Evolutionary conservation across 2,329 filamentous ascomycete genomes (phyloP).

Genomic region (Penicillium sp.): DNA sequence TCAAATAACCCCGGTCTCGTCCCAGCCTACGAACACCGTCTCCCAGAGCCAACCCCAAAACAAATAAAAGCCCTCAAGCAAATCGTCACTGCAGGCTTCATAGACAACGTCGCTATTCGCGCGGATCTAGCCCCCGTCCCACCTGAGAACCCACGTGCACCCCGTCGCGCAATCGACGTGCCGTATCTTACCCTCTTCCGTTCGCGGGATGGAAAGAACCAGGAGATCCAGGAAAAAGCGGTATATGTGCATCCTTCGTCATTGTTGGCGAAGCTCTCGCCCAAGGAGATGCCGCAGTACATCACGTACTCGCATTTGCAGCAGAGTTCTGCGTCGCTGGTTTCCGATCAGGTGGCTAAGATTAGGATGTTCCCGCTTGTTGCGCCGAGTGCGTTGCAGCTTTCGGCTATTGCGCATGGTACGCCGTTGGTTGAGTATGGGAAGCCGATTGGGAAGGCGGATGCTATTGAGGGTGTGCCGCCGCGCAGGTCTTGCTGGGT

Average conservation of each 20-base stretch:
- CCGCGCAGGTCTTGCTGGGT: slow-evolving; percentile 74
- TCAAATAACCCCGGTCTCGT: slow-evolving; percentile 60
- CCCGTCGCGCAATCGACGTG: slow-evolving; percentile 83
- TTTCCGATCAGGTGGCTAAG: slow-evolving; percentile 60
- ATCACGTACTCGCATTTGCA: slow-evolving; percentile 86
- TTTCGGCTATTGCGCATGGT: slow-evolving; percentile 74
- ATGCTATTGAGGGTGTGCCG: slow-evolving; percentile 45
- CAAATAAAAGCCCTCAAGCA: slow-evolving; percentile 80
- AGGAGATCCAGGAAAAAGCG: slow-evolving; percentile 56
- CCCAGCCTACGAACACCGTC: slow-evolving; percentile 41
- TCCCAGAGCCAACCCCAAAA: slow-evolving; percentile 61
- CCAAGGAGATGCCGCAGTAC: slow-evolving; percentile 76
- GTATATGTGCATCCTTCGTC: slow-evolving; percentile 89
- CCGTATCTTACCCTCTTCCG: slow-evolving; percentile 84
- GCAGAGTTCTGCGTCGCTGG: slow-evolving; percentile 54
- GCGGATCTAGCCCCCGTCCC: slow-evolving; percentile 77
- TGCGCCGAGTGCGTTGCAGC: slow-evolving; percentile 68
- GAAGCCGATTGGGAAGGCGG: slow-evolving; percentile 84
- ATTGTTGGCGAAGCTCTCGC: slow-evolving; percentile 65
- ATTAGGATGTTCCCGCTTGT: slow-evolving; percentile 87
- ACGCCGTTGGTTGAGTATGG: slow-evolving; percentile 80
- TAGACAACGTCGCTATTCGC: slow-evolving; percentile 90
- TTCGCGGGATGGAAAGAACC: slow-evolving; percentile 48
- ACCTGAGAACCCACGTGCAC: slow-evolving; percentile 63
- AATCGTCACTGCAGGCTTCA: slow-evolving; percentile 85